Evolutionary conservation across 2,329 filamentous ascomycete species (phyloP).

Genomic region (Paracoccidioides lutzii): DNA sequence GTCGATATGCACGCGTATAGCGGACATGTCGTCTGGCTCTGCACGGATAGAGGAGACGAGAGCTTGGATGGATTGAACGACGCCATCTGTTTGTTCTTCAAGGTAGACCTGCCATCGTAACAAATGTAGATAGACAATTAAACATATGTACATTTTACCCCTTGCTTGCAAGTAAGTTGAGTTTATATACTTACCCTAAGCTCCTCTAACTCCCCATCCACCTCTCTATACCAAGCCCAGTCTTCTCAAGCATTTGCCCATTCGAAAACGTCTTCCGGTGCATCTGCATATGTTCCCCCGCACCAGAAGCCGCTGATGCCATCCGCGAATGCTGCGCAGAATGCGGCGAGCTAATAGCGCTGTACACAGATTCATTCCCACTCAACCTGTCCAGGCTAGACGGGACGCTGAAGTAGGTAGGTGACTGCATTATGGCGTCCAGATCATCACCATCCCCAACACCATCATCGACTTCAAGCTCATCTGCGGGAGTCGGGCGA

Average conservation of each 20-base stretch:
- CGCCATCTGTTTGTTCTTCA: constrained; percentile 65
- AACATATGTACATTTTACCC: neutral
- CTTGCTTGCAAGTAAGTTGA: constrained; percentile 9
- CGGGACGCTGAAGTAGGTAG: constrained; percentile 53
- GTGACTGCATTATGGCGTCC: constrained; percentile 50
- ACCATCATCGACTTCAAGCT: constrained; percentile 68
- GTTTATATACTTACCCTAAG: constrained; percentile 39
- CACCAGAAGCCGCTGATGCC: too few relatives aligned
- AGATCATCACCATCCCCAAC: constrained; percentile 46
- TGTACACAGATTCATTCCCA: constrained; percentile 61
- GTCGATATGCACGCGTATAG: constrained; percentile 56
- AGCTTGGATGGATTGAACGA: constrained; percentile 71
- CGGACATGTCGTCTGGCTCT: constrained; percentile 45
- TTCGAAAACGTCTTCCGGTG: constrained; percentile 20
- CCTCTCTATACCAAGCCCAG: constrained; percentile 30
- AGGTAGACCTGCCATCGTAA: constrained; percentile 49
- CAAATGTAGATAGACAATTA: too few relatives aligned
- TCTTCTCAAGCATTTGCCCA: constrained; percentile 19
- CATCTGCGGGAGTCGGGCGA: constrained; percentile 56
- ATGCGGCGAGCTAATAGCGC: constrained; percentile 56
- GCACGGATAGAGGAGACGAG: constrained; percentile 60
- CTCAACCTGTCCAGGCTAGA: constrained; percentile 39
- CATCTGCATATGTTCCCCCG: too few relatives aligned
- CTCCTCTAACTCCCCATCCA: constrained; percentile 43
- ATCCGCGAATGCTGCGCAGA: constrained; percentile 16